Percentiles rank a stretch among this genome's conserved stretches.
Evolutionary conservation across 805 yeast species (phyloP).

Genomic region (Wickerhamiella australiensis): DNA sequence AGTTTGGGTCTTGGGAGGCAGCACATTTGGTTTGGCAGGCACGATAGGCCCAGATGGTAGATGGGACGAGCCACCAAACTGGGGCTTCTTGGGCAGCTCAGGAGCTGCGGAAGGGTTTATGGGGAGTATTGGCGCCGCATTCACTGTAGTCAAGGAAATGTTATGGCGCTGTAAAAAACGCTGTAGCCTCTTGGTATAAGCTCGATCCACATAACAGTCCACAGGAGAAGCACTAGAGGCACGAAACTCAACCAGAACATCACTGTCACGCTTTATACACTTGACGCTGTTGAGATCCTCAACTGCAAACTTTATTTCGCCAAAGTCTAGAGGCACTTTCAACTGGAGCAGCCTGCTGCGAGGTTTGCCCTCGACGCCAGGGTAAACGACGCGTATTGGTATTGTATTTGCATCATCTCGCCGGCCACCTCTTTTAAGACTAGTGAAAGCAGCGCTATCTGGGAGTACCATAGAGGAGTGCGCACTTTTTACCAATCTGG

Average conservation of each 20-base stretch:
- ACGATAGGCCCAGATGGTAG: not conserved
- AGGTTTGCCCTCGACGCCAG: not conserved
- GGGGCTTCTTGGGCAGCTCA: not conserved
- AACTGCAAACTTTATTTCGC: not conserved
- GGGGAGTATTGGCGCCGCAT: not conserved
- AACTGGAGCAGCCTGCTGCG: not conserved
- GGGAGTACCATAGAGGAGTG: not conserved
- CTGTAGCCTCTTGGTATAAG: not conserved
- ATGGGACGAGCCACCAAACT: not conserved
- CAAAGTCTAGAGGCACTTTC: not conserved
- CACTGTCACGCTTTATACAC: not conserved
- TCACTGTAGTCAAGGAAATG: not conserved
- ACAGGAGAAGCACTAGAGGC: not conserved
- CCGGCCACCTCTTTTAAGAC: not conserved
- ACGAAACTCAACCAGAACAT: not conserved
- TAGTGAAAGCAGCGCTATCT: not conserved
- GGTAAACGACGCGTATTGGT: not conserved
- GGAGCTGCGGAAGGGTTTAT: not conserved
- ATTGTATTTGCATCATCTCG: not conserved
- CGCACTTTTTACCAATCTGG: not conserved
- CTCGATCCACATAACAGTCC: not conserved
- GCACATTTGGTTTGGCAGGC: not conserved
- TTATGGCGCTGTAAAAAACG: not conserved
- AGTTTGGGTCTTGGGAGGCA: not conserved
- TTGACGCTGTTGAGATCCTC: not conserved